Base-by-base conservation (phyloP, 176 grass and related monocot genomes). In the Bothriochloa decipiens region DNA sequence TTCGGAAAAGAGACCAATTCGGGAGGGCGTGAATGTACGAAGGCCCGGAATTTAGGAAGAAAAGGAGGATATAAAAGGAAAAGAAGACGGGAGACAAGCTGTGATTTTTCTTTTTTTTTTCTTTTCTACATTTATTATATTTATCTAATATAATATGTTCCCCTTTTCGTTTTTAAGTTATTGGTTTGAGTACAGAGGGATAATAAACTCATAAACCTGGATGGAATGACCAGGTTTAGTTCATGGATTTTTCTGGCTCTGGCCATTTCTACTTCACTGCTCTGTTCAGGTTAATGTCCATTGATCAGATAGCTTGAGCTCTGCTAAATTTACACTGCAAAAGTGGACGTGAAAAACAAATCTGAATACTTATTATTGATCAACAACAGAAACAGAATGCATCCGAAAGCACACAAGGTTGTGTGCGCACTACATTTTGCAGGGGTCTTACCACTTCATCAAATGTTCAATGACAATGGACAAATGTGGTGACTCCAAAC, bases 151-250 rank as follows among this genome's bases (percentile, higher is more conserved):
- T 57, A 55, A 55, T 9, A 46, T 77, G 39, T 65, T 27, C 47
- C 17, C 55, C 68, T 26, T 68, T 63, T 73, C 11, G 16, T 78
- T 78, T 78, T 78, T 40, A 22, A 64, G 29, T 53, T 82, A 50
- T 73, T 79, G 74, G 55, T 57, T 83, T 35, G 42, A 72, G 86
- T 83, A 88, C 67, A 88, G 81, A 36, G 43, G 64, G 72, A 11
- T 50, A 83, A 50, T 50, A 83, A 65, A 45, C 9, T 60, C 47
- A 22, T 18, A 79, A 46, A 64, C n/a, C 11, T 37, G 27, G 43
- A 68, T 28, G 53, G 57, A 60, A 15, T 35, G 62, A 50, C 41
- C 42, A 47, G 41, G 32, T 36, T 75, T 39, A 78, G 36, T 64
- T 41, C 36, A 43, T 45, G 58, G 23, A 20, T 27, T 63, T 60